Conservation (phyloP, 768 basidiomycete species). For the Vishniacozyma victoriae region DNA sequence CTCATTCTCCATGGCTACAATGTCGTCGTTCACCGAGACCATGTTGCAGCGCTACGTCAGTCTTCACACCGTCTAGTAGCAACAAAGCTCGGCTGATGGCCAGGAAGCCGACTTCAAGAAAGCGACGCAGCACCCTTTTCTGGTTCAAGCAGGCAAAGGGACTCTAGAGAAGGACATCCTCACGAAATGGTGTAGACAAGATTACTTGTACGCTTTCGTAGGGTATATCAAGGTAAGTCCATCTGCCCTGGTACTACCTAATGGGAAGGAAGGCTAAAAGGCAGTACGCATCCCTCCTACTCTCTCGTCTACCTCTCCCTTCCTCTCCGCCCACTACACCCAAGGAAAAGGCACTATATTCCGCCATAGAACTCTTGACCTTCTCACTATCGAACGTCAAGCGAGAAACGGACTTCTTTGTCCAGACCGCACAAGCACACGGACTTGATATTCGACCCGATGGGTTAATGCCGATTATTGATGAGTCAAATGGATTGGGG, state of each 20-base stretch:
- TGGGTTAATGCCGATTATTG: too few species aligned
- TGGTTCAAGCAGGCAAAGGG: conserved; percentile 56
- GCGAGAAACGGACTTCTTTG: conserved; percentile 60
- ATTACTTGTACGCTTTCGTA: conserved; percentile 66
- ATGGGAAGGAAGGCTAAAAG: too few species aligned
- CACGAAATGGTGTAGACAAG: conserved; percentile 64
- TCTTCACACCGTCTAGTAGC: neutral
- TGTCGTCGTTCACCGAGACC: neutral
- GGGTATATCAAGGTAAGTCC: conserved; percentile 57
- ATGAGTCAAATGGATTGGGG: conserved; percentile 25
- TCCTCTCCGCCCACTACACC: conserved; percentile 41
- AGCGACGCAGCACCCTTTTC: conserved; percentile 59
- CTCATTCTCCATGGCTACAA: neutral
- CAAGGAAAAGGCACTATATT: conserved; percentile 49
- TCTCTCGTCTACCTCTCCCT: conserved; percentile 58
- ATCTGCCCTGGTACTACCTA: too few species aligned
- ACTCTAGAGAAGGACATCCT: conserved; percentile 54
- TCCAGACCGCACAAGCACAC: conserved; percentile 51
- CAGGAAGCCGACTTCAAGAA: conserved; percentile 46
- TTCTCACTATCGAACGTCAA: conserved; percentile 58
- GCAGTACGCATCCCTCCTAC: conserved; percentile 60
- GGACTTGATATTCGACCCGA: conserved; percentile 47
- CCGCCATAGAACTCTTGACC: conserved; percentile 53
- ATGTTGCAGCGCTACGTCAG: neutral
- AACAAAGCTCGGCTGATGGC: neutral